Evolutionary conservation across 495 filamentous ascomycete genomes (phyloP).

Genomic region (Poronia punctata): DNA sequence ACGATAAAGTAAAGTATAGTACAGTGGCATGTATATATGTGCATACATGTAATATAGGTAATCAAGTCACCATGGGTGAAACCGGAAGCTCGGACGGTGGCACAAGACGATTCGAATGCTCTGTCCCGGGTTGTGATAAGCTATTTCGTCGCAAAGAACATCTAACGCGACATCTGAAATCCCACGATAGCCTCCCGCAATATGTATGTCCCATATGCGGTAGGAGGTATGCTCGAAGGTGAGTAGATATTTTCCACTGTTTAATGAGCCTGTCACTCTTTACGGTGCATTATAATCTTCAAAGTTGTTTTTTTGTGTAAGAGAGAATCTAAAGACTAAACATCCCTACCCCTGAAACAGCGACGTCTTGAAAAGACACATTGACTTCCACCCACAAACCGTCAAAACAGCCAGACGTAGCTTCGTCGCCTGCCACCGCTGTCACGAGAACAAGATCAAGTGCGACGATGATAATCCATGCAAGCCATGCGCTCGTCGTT

Average conservation of each 20-base stretch:
- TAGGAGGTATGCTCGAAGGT: slow-evolving; percentile 24
- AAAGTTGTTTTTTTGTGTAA: no score
- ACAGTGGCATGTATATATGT: no score
- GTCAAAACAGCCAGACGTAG: slow-evolving; percentile 3
- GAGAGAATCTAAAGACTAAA: no score
- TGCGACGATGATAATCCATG: slow-evolving; percentile 5
- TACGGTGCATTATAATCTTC: background rate
- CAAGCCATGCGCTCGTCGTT: background rate
- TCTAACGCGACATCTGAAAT: slow-evolving; percentile 23
- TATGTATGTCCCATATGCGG: slow-evolving; percentile 23
- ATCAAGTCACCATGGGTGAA: no score
- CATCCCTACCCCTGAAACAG: no score
- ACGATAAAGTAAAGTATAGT: background rate
- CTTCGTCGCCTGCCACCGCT: slow-evolving; percentile 2
- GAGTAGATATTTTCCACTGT: background rate
- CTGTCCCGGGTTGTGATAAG: slow-evolving; percentile 16
- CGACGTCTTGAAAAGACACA: slow-evolving; percentile 25
- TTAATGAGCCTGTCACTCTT: background rate
- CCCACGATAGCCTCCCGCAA: slow-evolving; percentile 16
- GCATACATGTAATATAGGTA: no score
- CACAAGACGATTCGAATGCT: slow-evolving; percentile 16
- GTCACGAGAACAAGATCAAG: slow-evolving; percentile 6
- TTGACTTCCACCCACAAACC: slow-evolving; percentile 20
- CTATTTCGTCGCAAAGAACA: slow-evolving; percentile 25
- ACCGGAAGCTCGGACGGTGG: no score